These are phyloP conservation scores for Vaccinium macrocarpon DNA, from an alignment of 148 eudicot genomes.

Conservation along the genomic window DNA sequence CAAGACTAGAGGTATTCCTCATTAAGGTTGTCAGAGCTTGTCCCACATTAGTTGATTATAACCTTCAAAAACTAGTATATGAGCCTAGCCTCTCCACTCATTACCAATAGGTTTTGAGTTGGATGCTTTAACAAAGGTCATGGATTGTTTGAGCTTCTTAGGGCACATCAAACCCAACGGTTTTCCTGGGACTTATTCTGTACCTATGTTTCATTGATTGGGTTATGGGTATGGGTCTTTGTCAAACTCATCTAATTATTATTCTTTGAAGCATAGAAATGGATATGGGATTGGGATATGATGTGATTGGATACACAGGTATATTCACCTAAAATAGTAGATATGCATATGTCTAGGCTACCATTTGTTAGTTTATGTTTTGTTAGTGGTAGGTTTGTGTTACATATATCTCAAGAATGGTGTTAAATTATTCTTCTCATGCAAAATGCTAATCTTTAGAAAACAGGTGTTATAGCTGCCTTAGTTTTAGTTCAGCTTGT, in stretches of 20 bases:
- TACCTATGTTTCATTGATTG: neutral
- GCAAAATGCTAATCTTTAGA: neutral
- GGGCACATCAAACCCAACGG: neutral
- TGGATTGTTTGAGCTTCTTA: neutral
- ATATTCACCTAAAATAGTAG: neutral
- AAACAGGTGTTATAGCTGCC: slow-evolving; percentile 4
- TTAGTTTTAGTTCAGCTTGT: neutral
- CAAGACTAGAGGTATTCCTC: neutral
- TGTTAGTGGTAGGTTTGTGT: neutral
- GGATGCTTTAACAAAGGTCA: neutral
- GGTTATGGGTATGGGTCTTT: neutral
- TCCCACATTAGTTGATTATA: no score
- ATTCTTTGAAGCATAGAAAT: neutral
- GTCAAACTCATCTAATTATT: neutral
- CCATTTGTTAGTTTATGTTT: neutral
- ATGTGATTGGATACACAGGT: neutral
- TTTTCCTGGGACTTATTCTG: neutral
- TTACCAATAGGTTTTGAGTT: no score
- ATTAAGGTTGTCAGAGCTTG: neutral
- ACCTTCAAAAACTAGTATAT: no score
- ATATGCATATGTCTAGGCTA: neutral
- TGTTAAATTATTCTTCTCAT: neutral
- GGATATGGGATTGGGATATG: neutral
- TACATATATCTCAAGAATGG: neutral
- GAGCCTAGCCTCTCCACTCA: no score